Evolutionary conservation across 768 basidiomycete genomes (phyloP).

Genomic region (Collybia mongolica): DNA sequence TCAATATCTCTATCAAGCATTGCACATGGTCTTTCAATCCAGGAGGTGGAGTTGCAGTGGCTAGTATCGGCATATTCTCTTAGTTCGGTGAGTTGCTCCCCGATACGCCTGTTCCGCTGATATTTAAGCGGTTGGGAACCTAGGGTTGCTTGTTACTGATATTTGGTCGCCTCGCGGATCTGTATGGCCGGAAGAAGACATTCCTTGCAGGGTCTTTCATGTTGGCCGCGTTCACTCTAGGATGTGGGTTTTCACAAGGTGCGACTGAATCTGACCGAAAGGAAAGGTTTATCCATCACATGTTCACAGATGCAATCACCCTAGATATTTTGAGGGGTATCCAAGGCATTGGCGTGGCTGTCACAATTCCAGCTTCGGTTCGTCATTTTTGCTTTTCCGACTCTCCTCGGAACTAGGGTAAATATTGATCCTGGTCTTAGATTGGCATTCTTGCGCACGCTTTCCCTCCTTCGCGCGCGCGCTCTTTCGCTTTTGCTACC

Average conservation of each 20-base stretch:
- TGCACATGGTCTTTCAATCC: slow-evolving; percentile 45
- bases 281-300: neutral
- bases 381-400: slow-evolving; percentile 19
- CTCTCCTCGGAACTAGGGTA: slow-evolving; percentile 1
- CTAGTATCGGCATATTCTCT: slow-evolving; percentile 64
- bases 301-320: slow-evolving; percentile 49
- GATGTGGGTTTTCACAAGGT: slow-evolving; percentile 63
- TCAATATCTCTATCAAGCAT: slow-evolving; percentile 54
- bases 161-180: slow-evolving; percentile 77
- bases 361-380: slow-evolving; percentile 71
- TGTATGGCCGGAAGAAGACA: slow-evolving; percentile 69
- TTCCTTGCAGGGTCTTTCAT: slow-evolving; percentile 62
- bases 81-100: slow-evolving; percentile 45
- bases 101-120: slow-evolving; percentile 1
- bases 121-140: neutral
- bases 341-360: slow-evolving; percentile 80
- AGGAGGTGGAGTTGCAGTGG: slow-evolving; percentile 62
- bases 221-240: slow-evolving; percentile 58
- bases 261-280: neutral
- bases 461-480: slow-evolving; percentile 64
- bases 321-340: slow-evolving; percentile 74
- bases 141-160: slow-evolving; percentile 79
- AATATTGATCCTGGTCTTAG: slow-evolving; percentile 27
- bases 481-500: slow-evolving; percentile 78
- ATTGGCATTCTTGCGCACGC: slow-evolving; percentile 80